A percentile compares a stretch with the other conserved stretches of the same genome.
phyloP scores from a whole-genome alignment of 2,329 filamentous ascomycete genomes.

The Paecilomyces formosus region DNA sequence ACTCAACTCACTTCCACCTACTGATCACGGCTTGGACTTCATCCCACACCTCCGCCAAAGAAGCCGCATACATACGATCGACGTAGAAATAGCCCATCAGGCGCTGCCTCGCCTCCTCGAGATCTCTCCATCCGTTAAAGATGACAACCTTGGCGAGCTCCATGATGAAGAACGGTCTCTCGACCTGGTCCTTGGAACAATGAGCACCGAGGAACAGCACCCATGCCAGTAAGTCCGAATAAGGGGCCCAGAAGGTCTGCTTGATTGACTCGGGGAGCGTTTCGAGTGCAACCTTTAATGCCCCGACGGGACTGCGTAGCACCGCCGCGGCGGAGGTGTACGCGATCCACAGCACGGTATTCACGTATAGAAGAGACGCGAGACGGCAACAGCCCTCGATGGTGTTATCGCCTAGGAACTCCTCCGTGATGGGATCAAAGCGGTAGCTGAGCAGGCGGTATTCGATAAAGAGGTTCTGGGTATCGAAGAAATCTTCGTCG shows the following conservation, averaged over 20 bases:
- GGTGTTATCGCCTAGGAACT: neutral
- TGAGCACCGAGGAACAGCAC: neutral
- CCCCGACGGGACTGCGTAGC: neutral
- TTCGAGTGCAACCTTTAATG: neutral
- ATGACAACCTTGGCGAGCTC: neutral
- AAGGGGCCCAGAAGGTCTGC: neutral
- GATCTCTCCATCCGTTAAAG: neutral
- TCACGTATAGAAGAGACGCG: neutral
- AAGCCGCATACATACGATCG: neutral
- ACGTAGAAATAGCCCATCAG: neutral
- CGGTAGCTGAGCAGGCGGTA: neutral
- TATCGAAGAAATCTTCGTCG: neutral
- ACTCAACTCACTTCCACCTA: neutral
- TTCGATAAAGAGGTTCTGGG: neutral
- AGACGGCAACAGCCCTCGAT: neutral
- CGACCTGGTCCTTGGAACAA: neutral
- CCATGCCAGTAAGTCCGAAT: neutral
- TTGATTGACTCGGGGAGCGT: neutral
- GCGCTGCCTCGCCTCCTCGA: neutral
- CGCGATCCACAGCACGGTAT: neutral
- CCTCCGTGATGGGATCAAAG: neutral
- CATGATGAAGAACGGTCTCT: neutral
- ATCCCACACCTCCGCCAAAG: neutral
- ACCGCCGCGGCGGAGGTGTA: neutral
- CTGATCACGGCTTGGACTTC: neutral